Evolutionary conservation across 768 basidiomycete species (phyloP), one percentile per base, ranked within the genome.

Genomic region (Kwoniella heveanensis): DNA sequence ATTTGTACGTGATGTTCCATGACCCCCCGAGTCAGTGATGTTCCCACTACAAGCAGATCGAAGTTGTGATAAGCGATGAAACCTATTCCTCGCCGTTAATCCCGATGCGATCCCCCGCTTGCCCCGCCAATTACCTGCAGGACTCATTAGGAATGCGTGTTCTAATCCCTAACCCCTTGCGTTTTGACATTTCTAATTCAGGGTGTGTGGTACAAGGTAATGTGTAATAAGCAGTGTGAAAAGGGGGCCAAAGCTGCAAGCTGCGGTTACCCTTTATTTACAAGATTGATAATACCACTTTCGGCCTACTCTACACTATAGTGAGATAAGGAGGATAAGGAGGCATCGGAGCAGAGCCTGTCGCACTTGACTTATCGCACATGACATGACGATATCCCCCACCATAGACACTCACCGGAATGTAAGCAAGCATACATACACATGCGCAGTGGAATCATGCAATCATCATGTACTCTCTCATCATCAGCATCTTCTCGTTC

Each of bases 221-320:
- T 37, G 36, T 7, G 19, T 12, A n/a, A 36, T 44, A 44, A 44
- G 39, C 39, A 10, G 39, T 44, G 39, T 44, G n/a, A n/a, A n/a
- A n/a, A n/a, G n/a, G n/a, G n/a, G n/a, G n/a, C n/a, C n/a, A n/a
- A n/a, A n/a, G n/a, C n/a, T n/a, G n/a, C n/a, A n/a, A n/a, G n/a
- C n/a, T n/a, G n/a, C n/a, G 9, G 39, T 58, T 58, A 58, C 57
- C 57, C 57, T 58, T 58, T 58, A 30, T 58, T 58, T 49, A 50
- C 26, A 49, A 49, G 44, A 58, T 30, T 12, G n/a, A 30, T 9
- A 12, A 53, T 58, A 36, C 22, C 57, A 47, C 26, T 39, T 32
- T 58, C 47, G 47, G 47, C 29, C 44, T 54, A 2, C 51, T 54
- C 21, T 29, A 4, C 27, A 9, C 25, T 9, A 39, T 21, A 24